Evolutionary conservation across 768 basidiomycete genomes (phyloP).

Genomic region (Cystobasidium ongulense): DNA sequence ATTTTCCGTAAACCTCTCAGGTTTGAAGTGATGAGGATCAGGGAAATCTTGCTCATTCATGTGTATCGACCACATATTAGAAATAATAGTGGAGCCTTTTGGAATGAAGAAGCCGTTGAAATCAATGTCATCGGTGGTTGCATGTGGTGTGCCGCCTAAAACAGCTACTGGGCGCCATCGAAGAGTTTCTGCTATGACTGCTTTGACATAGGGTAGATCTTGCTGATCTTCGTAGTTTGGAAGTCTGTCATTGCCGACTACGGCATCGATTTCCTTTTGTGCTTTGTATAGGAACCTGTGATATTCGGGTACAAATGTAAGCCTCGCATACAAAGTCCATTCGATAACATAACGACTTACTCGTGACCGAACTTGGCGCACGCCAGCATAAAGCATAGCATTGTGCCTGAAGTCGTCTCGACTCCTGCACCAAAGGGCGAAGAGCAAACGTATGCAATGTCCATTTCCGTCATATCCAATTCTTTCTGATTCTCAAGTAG

Average conservation of each 20-base stretch:
- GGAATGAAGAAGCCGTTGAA: conserved; percentile 36
- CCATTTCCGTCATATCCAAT: conserved; percentile 31
- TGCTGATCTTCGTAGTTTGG: conserved; percentile 27
- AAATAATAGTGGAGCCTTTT: conserved; percentile 32
- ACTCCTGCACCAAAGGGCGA: conserved; percentile 34
- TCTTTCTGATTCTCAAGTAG: conserved; percentile 29
- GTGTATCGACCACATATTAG: conserved; percentile 33
- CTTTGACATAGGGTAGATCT: conserved; percentile 34
- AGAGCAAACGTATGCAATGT: conserved; percentile 24
- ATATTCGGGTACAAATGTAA: neutral
- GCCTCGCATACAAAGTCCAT: neutral
- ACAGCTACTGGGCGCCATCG: conserved; percentile 37
- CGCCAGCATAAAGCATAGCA: conserved; percentile 33
- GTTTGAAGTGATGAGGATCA: conserved; percentile 36
- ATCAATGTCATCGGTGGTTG: conserved; percentile 24
- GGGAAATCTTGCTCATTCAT: conserved; percentile 36
- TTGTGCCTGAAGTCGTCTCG: conserved; percentile 35
- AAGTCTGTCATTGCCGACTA: conserved; percentile 27
- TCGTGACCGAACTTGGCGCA: conserved; percentile 30
- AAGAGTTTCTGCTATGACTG: conserved; percentile 31
- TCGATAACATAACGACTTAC: neutral
- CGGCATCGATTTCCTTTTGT: conserved; percentile 31
- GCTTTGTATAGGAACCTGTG: conserved; percentile 14
- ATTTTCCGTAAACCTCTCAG: conserved; percentile 34
- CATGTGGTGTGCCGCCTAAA: conserved; percentile 34